Evolutionary conservation across 306 rosid genomes (phyloP).

Genomic region (Castanospermum australe): DNA sequence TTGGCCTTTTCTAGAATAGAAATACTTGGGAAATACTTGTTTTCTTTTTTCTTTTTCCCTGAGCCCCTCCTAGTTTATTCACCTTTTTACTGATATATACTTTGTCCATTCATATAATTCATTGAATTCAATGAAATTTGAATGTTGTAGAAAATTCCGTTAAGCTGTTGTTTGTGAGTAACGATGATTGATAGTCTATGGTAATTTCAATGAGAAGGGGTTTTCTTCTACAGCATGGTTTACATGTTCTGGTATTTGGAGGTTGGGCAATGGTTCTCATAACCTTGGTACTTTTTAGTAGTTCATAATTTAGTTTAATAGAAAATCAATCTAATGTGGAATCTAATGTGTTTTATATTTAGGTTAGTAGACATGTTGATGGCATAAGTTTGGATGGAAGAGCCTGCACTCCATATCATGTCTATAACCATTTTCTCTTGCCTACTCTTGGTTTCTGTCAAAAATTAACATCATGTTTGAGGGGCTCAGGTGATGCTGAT

Average conservation of each 20-base stretch:
- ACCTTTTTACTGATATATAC: background rate
- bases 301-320: background rate
- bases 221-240: background rate
- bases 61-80: background rate
- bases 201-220: background rate
- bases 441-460: background rate
- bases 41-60: background rate
- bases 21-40: background rate
- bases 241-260: background rate
- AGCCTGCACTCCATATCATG: background rate
- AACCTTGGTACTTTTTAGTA: background rate
- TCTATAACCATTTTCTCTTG: background rate
- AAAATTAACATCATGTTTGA: background rate
- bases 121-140: slow-evolving; percentile 8
- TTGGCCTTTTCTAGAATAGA: background rate
- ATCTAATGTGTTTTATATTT: background rate
- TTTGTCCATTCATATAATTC: background rate
- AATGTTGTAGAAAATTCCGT: background rate
- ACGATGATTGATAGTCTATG: background rate
- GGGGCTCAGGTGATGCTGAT: background rate
- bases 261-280: no score
- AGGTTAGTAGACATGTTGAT: background rate
- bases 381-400: background rate
- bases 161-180: slow-evolving; percentile 15
- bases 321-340: slow-evolving; percentile 16